Base-by-base conservation (phyloP, 108 stramenopile genomes). In the Nitzschia inconspicua region DNA sequence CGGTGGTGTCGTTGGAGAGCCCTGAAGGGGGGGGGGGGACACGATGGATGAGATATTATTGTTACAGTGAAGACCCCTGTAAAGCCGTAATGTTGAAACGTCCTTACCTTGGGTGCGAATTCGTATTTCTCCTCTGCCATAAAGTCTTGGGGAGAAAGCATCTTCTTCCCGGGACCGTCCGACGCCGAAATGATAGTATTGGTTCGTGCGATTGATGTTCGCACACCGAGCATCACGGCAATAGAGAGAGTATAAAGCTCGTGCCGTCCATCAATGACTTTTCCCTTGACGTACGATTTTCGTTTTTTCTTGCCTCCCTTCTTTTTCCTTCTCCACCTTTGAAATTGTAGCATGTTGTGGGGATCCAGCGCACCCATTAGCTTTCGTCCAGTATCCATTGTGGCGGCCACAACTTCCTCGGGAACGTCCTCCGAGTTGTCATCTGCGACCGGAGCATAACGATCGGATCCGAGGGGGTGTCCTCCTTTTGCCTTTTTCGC, bases 181-280 rank as follows among this genome's bases (percentile, higher is more conserved):
- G 75, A 65, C 18, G 78, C 48, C 13, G 76, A 68, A 41, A 92
- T 78, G 24, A 71, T 63, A 32, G 66, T 67, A 72, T 94, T 91
- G 0, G 89, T 90, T 40, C 70, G 65, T 0, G 86, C 82, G 22
- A 98, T 96, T 1, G 91, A 84, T 19, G 84, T 84, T 16, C 97
- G 70, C 27, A 99, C 83, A 23, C 97, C 97, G 20, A 98, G 75
- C 98, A 99, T 99, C 54, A 99, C 95, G 27, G 96, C 96, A 63
- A 97, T 92, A 0, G 95, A 95, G 35, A 97, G 76, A 25, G 93
- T 80, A 63, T 96, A 97, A 61, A 95, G 76, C 65, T 97, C 96
- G 69, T 96, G 97, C 73, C 85, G 73, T 27, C 92, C 93, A 40
- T 96, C 88, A 49, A 98, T 97, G 34, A 92, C 91, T 61, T 95